Conservation (phyloP, 805 yeast species). For the Saccharomycopsis lassenensis region DNA sequence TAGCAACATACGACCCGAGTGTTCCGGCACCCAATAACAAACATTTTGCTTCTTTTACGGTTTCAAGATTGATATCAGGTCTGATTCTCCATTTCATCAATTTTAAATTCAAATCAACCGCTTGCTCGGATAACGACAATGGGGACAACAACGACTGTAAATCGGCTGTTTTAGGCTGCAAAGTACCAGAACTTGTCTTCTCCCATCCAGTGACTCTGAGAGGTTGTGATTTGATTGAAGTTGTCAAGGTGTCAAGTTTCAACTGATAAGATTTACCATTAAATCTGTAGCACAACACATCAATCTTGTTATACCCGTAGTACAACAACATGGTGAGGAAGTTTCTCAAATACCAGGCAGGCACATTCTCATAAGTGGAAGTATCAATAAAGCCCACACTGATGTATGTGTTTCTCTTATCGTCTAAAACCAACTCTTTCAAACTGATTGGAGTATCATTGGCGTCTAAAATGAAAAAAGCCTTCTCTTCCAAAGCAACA, state of each 20-base stretch:
- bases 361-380: constrained; percentile 25
- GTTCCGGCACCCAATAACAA: constrained; percentile 94
- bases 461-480: constrained; percentile 23
- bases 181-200: constrained; percentile 56
- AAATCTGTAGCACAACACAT: constrained; percentile 31
- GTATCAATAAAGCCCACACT: constrained; percentile 32
- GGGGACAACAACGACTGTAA: constrained; percentile 78
- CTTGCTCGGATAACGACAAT: constrained; percentile 71
- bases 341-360: constrained; percentile 50
- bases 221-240: constrained; percentile 13
- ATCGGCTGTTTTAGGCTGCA: constrained; percentile 78
- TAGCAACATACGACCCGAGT: constrained; percentile 80
- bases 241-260: constrained; percentile 16
- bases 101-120: constrained; percentile 81
- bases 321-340: constrained; percentile 35
- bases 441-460: constrained; percentile 16
- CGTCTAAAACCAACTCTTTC: constrained; percentile 18
- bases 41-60: constrained; percentile 48
- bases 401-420: constrained; percentile 15
- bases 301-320: constrained; percentile 27
- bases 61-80: constrained; percentile 66
- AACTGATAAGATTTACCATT: constrained; percentile 25
- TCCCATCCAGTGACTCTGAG: constrained; percentile 83
- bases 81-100: constrained; percentile 96
- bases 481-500: constrained; percentile 18